These are phyloP conservation scores for Leccinum ochraceum DNA, from an alignment of 768 basidiomycete genomes.

Conservation along the genomic window DNA sequence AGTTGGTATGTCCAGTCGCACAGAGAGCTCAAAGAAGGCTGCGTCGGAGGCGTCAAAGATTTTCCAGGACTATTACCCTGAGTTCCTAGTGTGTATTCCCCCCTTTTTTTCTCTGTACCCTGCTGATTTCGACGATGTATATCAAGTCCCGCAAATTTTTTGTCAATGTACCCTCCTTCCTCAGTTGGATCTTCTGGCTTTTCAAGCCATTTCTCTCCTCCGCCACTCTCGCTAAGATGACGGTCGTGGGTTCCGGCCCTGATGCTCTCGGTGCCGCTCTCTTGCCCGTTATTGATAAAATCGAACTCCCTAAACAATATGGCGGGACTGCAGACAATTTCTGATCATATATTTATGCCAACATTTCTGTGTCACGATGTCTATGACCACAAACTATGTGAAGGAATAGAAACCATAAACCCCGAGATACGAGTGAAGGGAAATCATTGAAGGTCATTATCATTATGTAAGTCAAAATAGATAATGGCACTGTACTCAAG, in stretches of 20 bases:
- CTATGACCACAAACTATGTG: not conserved
- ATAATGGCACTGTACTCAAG: not conserved
- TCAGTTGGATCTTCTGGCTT: constrained; percentile 83
- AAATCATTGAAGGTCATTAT: not conserved
- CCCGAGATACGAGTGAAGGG: not conserved
- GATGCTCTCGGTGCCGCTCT: constrained; percentile 60
- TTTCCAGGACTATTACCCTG: constrained; percentile 78
- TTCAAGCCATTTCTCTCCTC: constrained; percentile 76
- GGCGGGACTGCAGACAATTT: constrained; percentile 66
- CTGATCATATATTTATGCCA: constrained; percentile 22
- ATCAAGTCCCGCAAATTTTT: constrained; percentile 73
- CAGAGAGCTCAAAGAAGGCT: constrained; percentile 74
- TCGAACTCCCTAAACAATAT: constrained; percentile 67
- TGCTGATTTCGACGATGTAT: not conserved
- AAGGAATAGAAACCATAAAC: not conserved
- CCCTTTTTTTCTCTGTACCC: constrained; percentile 16
- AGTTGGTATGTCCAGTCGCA: constrained; percentile 62
- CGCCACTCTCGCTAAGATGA: constrained; percentile 80
- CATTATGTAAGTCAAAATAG: not conserved
- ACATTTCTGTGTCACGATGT: not conserved
- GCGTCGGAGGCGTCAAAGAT: constrained; percentile 73
- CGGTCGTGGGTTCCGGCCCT: constrained; percentile 69
- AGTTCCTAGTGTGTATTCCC: constrained; percentile 54
- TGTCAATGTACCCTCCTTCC: constrained; percentile 73
- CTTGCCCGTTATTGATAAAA: constrained; percentile 51